A percentile compares a stretch with the other conserved stretches of the same genome.
Evolutionary conservation across 176 grass and related monocot genomes (phyloP).

Genomic region (Lolium rigidum): DNA sequence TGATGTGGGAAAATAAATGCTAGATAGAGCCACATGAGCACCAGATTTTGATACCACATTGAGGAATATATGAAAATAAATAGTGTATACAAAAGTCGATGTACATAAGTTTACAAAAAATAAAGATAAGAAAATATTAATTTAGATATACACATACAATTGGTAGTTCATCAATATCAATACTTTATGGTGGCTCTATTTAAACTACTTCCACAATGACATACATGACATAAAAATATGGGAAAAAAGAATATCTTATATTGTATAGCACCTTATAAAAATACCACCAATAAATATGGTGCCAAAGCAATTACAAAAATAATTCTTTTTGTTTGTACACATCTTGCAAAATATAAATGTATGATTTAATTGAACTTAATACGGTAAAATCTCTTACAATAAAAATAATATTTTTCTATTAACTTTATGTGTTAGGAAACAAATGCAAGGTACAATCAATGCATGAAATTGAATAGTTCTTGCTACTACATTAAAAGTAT

Average conservation of each 20-base stretch:
- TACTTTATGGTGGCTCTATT: not conserved
- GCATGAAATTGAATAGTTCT: not conserved
- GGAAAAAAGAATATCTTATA: not conserved
- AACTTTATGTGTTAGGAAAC: not conserved
- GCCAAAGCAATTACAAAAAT: not conserved
- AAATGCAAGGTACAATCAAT: not conserved
- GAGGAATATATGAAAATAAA: not conserved
- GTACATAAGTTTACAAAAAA: not conserved
- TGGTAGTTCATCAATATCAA: not conserved
- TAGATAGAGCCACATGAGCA: not conserved
- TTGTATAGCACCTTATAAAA: not conserved
- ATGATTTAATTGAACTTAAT: not conserved
- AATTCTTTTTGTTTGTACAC: not conserved
- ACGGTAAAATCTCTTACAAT: not conserved
- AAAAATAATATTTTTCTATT: not conserved
- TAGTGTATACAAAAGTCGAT: not conserved
- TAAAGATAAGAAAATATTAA: not conserved
- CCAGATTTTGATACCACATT: not conserved
- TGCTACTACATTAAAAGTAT: not conserved
- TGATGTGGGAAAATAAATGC: no score
- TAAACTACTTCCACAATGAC: not conserved
- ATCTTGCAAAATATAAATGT: not conserved
- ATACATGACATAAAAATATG: not conserved
- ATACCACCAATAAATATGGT: not conserved
- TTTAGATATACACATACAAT: not conserved